Base-by-base conservation (phyloP, 345 rosid species). In the Draba incana region DNA sequence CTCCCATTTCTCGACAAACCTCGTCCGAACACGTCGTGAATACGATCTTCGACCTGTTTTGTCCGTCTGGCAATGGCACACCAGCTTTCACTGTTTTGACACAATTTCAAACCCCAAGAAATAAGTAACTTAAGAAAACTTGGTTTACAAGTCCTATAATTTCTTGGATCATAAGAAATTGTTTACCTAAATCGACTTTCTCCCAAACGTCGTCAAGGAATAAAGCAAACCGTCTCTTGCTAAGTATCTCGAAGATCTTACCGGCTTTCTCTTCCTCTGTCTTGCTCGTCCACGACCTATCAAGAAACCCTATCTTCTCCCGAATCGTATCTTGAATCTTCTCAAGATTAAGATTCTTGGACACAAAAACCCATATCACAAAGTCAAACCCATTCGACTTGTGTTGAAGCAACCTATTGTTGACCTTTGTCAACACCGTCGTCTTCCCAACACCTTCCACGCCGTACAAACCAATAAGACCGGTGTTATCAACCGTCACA, bases 361-460 rank as follows among this genome's bases (percentile, higher is more conserved):
- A 80, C 15, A 80, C 78, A 47, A 59, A 63, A 27, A 72, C 66
- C 78, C 80, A 79, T 33, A 81, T 81, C 38, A 75, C 81, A 47
- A 64, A 56, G 75, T 77, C 75, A 67, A 77, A 77, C 31, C 67
- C 77, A 37, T 68, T 61, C 2, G 62, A 8, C 16, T 69, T 53
- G 3, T 39, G 71, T 25, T 45, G 65, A 25, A 57, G 60, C 73
- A 78, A 59, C 52, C 58, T 78, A 35, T 81, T 77, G 50, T 75
- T 75, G 12, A 81, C 78, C 42, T 75, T 72, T 12, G 75, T 81
- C 69, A 77, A 52, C 50, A 80, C 77, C 35, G 84, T 80, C 14
- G 81, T 80, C 75, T 80, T 80, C 24, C 83, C 83, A 42, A 77
- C 76, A 13, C 80, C 77, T 48, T 59, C 80, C 56, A 72, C 67